These are phyloP conservation scores for Alternaria triticina DNA, from an alignment of 2,329 filamentous ascomycete genomes.

Conservation along the genomic window DNA sequence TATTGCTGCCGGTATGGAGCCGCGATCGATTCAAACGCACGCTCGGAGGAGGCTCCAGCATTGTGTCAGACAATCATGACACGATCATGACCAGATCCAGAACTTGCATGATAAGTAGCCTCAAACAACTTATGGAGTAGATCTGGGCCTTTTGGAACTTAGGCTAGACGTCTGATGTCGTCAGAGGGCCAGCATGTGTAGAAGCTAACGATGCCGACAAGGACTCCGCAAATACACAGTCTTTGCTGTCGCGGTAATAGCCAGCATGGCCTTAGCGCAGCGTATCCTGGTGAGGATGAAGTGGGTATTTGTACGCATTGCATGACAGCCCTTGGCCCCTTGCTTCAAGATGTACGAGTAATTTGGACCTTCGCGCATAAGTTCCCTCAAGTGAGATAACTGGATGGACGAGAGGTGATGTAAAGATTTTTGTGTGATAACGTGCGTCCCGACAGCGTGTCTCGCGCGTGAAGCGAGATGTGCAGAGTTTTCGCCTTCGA, in stretches of 20 bases:
- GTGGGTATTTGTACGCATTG: not conserved
- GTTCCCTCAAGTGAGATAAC: slow-evolving; percentile 1
- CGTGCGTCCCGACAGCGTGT: slow-evolving; percentile 26
- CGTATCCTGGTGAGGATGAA: slow-evolving; percentile 1
- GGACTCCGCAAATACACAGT: not conserved
- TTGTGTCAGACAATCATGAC: slow-evolving; percentile 8
- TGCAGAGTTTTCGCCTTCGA: slow-evolving; percentile 25
- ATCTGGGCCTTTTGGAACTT: slow-evolving; percentile 5
- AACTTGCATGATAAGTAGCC: not conserved
- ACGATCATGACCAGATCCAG: slow-evolving; percentile 6
- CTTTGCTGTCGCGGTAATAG: not conserved
- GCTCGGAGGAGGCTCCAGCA: not conserved
- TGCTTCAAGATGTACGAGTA: slow-evolving; percentile 15
- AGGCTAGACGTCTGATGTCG: slow-evolving; percentile 8
- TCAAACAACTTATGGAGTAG: not conserved
- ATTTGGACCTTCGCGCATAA: slow-evolving; percentile 7
- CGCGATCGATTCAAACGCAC: not conserved
- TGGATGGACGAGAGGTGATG: slow-evolving; percentile 3
- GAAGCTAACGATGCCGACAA: not conserved
- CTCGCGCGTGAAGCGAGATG: slow-evolving; percentile 26
- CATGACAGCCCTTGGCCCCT: slow-evolving; percentile 8
- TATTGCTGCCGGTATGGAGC: not conserved
- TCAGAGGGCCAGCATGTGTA: slow-evolving; percentile 4
- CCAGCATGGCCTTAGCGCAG: not conserved
- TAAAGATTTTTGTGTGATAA: slow-evolving; percentile 12